Evolutionary conservation across 805 yeast species (phyloP).

Genomic region (Clavispora fructus): DNA sequence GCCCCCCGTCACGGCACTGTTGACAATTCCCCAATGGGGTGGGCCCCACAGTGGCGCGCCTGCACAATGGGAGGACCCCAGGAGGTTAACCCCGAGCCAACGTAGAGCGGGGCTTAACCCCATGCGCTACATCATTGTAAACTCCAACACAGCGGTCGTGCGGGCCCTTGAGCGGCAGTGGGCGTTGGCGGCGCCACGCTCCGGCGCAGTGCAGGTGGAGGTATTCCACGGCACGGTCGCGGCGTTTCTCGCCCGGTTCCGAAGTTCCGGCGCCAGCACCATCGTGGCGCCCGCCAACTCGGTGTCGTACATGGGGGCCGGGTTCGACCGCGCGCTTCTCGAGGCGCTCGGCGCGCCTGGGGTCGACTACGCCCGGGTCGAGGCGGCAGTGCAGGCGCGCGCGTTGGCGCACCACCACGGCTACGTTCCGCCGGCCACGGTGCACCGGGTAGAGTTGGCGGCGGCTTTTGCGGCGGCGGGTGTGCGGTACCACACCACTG

Average conservation of each 20-base stretch:
- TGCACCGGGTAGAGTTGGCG: slow-evolving; percentile 10
- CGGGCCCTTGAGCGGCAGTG: neutral
- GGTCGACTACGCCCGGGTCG: slow-evolving; percentile 9
- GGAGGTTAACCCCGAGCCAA: neutral
- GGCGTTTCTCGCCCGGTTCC: neutral
- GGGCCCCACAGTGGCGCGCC: neutral
- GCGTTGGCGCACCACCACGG: slow-evolving; percentile 13
- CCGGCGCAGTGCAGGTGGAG: neutral
- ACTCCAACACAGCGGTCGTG: slow-evolving; percentile 1
- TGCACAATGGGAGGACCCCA: neutral
- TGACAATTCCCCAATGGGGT: neutral
- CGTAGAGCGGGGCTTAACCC: neutral
- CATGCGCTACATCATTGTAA: slow-evolving; percentile 8
- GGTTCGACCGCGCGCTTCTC: slow-evolving; percentile 21
- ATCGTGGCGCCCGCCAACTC: slow-evolving; percentile 22
- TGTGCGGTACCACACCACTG: slow-evolving; percentile 3
- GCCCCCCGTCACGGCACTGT: no score
- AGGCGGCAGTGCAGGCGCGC: slow-evolving; percentile 13
- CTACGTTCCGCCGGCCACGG: slow-evolving; percentile 14
- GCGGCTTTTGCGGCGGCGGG: neutral
- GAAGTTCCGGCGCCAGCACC: slow-evolving; percentile 5
- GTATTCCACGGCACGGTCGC: neutral
- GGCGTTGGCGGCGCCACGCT: neutral
- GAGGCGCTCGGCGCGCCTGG: slow-evolving; percentile 9
- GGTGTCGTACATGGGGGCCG: slow-evolving; percentile 24